phyloP scores from a whole-genome alignment of 805 yeast species.

The Yarrowia sp. region DNA sequence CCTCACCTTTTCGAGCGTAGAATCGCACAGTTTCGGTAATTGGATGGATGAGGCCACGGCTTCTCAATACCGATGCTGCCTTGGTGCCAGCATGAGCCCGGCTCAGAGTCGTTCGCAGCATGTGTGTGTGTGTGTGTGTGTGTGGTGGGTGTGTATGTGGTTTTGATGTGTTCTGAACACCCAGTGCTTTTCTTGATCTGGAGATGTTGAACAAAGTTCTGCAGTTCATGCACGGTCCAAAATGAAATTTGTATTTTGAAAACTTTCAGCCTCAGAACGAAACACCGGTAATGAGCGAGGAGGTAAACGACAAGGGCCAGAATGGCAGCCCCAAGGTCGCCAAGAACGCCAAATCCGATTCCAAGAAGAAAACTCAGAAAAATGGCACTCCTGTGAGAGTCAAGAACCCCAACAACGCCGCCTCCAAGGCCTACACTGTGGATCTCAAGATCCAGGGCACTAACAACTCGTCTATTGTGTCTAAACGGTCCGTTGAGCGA shows the following conservation, averaged over 20 bases:
- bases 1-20: background rate
- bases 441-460: constrained; percentile 69
- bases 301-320: background rate
- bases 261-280: constrained; percentile 12
- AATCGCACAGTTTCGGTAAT: background rate
- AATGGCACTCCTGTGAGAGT: background rate
- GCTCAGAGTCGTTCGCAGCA: constrained; percentile 19
- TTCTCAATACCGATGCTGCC: background rate
- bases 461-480: constrained; percentile 81
- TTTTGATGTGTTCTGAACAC: background rate
- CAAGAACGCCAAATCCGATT: background rate
- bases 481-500: constrained; percentile 79
- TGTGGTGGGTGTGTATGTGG: background rate
- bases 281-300: constrained; percentile 10
- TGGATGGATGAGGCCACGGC: background rate
- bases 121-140: constrained; percentile 6
- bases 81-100: background rate
- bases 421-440: constrained; percentile 23
- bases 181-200: constrained; percentile 1
- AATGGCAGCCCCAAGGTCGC: background rate
- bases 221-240: constrained; percentile 7
- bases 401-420: constrained; percentile 17
- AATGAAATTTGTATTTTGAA: background rate
- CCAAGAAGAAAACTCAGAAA: constrained; percentile 2
- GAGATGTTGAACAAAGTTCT: constrained; percentile 10